Conservation (phyloP, 164 flowering plant species). For the Akebia trifoliata region DNA sequence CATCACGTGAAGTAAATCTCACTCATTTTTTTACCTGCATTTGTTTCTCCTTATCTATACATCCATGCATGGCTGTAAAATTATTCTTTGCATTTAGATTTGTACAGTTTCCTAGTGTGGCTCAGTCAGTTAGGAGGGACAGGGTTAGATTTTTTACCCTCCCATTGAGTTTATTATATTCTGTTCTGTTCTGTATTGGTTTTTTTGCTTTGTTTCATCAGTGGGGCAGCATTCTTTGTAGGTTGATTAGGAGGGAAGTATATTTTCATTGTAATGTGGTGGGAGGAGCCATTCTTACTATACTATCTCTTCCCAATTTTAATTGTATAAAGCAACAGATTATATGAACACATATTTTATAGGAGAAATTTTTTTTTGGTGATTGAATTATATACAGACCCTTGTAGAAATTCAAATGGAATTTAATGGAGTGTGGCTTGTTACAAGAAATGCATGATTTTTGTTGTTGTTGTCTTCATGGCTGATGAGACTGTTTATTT, state of each 20-base stretch:
- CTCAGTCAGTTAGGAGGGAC: constrained; percentile 26
- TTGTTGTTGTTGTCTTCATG: too few relatives aligned
- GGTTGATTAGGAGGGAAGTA: constrained; percentile 25
- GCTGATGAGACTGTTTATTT: too few relatives aligned
- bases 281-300: constrained; percentile 17
- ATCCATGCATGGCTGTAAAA: constrained; percentile 24
- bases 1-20: constrained; percentile 30
- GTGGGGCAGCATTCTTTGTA: constrained; percentile 32
- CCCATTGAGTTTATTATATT: constrained; percentile 10
- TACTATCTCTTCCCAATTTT: constrained; percentile 11
- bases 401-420: too few relatives aligned
- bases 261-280: too few relatives aligned
- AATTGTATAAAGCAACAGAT: constrained; percentile 26
- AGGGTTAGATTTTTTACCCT: constrained; percentile 15
- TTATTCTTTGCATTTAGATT: constrained; percentile 30
- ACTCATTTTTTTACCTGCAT: constrained; percentile 4
- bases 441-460: too few relatives aligned
- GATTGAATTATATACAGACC: constrained; percentile 4
- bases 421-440: too few relatives aligned
- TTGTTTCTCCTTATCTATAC: background rate
- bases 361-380: constrained; percentile 10
- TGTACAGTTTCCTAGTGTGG: constrained; percentile 29
- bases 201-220: background rate
- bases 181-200: background rate
- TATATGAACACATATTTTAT: background rate